These are phyloP conservation scores for Helminthosporium solani DNA, from an alignment of 2,329 filamentous ascomycete genomes.

Conservation along the genomic window DNA sequence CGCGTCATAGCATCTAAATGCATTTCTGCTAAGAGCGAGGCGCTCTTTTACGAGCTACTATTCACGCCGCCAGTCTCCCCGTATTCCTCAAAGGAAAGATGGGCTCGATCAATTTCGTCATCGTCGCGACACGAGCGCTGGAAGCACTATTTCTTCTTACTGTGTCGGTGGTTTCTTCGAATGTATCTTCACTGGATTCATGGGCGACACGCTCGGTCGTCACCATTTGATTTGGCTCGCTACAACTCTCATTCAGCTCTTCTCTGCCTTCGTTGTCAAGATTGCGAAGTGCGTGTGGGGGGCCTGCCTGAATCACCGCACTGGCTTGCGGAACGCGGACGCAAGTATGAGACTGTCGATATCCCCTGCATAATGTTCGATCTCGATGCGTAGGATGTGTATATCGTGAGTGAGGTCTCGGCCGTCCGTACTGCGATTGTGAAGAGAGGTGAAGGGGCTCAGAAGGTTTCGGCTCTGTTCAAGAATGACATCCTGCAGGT, in stretches of 20 bases:
- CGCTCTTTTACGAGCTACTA: slow-evolving; percentile 9
- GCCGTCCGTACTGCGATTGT: slow-evolving; percentile 27
- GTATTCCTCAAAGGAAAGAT: slow-evolving; percentile 43
- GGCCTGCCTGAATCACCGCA: slow-evolving; percentile 48
- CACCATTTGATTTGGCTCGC: slow-evolving; percentile 13
- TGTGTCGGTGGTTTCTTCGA: slow-evolving; percentile 47
- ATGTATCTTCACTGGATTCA: slow-evolving; percentile 25
- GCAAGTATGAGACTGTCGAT: slow-evolving; percentile 47
- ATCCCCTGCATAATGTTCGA: slow-evolving; percentile 49
- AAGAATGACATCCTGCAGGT: slow-evolving; percentile 48
- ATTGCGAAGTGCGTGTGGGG: slow-evolving; percentile 43
- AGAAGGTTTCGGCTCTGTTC: slow-evolving; percentile 47
- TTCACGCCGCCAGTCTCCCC: slow-evolving; percentile 14
- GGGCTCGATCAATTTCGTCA: slow-evolving; percentile 46
- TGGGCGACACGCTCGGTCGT: slow-evolving; percentile 10
- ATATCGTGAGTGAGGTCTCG: slow-evolving; percentile 14
- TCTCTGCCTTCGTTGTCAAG: slow-evolving; percentile 46
- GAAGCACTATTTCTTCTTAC: slow-evolving; percentile 49
- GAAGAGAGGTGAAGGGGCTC: slow-evolving; percentile 33
- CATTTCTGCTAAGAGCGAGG: slow-evolving; percentile 12
- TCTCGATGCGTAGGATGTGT: slow-evolving; percentile 38
- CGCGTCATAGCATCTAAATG: not conserved
- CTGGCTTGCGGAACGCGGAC: slow-evolving; percentile 48
- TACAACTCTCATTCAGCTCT: slow-evolving; percentile 38
- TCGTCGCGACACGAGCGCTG: slow-evolving; percentile 41